Evolutionary conservation across 805 yeast genomes (phyloP), one percentile per base, ranked within the genome.

Genomic region (Candida dendrica): DNA sequence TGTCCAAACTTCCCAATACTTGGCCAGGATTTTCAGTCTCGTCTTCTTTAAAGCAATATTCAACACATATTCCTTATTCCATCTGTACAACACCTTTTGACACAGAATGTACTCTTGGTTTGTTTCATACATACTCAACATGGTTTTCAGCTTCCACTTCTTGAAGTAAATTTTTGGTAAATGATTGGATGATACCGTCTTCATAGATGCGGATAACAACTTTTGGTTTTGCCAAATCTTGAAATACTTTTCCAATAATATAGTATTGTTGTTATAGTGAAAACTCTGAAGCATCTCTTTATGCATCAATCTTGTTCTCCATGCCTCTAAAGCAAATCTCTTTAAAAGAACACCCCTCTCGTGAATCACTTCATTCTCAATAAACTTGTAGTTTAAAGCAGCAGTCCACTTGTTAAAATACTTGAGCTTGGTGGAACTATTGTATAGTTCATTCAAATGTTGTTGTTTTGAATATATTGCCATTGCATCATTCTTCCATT

Each of bases 401-500:
- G 40, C 33, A 3, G 33, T 26, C 59, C 56, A 56, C 1, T 7
- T 15, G 3, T 20, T 29, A 1, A 30, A 39, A 15, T 18, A 38
- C 22, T 45, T 49, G 1, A n/a, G 15, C 13, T 17, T 15, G 7
- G 20, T 13, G 16, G n/a, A 11, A 1, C 10, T 6, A 10, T 15
- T 16, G 14, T 20, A 31, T 14, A 31, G 7, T 24, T 14, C 20
- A n/a, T 19, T 11, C 17, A 36, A 27, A 10, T 27, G 11, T 6
- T 15, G 22, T 15, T 9, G 13, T 36, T 36, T 27, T 4, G 11
- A n/a, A 27, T 15, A 13, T 9, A 19, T 11, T 11, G 6, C 16
- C n/a, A 16, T 34, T 6, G 45, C 10, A 2, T 34, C n/a, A 4
- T 19, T n/a, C 15, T 37, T 47, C 60, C 61, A 56, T 42, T 47